These are phyloP conservation scores for Amanita rimosa DNA, from an alignment of 768 basidiomycete species.

Conservation along the genomic window DNA sequence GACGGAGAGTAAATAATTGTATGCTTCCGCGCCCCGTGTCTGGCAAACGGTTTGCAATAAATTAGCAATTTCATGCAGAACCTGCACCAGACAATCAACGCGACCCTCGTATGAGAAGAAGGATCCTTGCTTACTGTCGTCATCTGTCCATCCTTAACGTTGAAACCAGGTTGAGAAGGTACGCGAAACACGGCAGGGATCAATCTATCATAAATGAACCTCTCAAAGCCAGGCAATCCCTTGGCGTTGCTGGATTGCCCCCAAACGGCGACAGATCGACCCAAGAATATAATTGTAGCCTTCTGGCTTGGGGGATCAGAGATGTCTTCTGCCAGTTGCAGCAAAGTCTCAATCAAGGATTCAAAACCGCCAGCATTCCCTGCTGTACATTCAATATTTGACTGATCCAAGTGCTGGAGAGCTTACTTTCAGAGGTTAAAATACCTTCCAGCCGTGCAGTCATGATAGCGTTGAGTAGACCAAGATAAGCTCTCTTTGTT, in stretches of 20 bases:
- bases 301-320: conserved; percentile 72
- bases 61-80: conserved; percentile 81
- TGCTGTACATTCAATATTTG: conserved; percentile 9
- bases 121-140: conserved; percentile 46
- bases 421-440: conserved; percentile 80
- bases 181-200: conserved; percentile 78
- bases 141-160: conserved; percentile 81
- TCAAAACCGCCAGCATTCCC: conserved; percentile 55
- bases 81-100: conserved; percentile 30
- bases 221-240: conserved; percentile 80
- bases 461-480: conserved; percentile 72
- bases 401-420: neutral
- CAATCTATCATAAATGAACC: conserved; percentile 80
- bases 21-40: conserved; percentile 72
- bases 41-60: conserved; percentile 72
- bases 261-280: conserved; percentile 57
- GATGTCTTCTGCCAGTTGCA: conserved; percentile 60
- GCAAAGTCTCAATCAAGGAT: conserved; percentile 62
- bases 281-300: conserved; percentile 71
- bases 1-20: conserved; percentile 64
- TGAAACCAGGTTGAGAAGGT: conserved; percentile 69
- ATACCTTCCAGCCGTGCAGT: conserved; percentile 71
- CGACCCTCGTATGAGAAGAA: neutral
- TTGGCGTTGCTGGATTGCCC: conserved; percentile 34
- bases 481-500: conserved; percentile 83